phyloP scores from a whole-genome alignment of 768 basidiomycete genomes.

The Macrocybe gigantea region DNA sequence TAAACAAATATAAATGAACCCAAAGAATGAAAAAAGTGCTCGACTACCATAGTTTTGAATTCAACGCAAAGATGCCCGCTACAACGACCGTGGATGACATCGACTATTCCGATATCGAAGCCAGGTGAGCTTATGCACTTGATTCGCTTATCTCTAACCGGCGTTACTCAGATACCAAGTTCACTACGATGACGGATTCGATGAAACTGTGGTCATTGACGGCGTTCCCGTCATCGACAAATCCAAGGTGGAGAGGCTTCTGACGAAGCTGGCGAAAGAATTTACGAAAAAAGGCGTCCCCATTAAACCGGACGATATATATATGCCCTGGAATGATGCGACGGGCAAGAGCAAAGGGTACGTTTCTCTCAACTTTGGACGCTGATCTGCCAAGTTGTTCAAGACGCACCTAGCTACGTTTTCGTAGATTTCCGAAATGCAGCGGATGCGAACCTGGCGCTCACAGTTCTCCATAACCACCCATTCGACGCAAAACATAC shows the following conservation, averaged over 20 bases:
- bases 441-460: constrained; percentile 66
- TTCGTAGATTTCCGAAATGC: constrained; percentile 75
- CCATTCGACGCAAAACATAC: constrained; percentile 86
- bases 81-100: constrained; percentile 54
- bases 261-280: constrained; percentile 77
- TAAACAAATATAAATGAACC: too few species aligned
- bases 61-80: constrained; percentile 33
- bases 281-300: constrained; percentile 77
- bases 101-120: constrained; percentile 86
- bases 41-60: too few species aligned
- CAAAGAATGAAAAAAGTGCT: too few species aligned
- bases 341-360: constrained; percentile 91
- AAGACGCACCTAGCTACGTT: constrained; percentile 49
- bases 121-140: constrained; percentile 47
- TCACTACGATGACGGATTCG: constrained; percentile 79
- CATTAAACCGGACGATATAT: constrained; percentile 73
- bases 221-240: constrained; percentile 88
- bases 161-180: constrained; percentile 66
- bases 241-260: constrained; percentile 74
- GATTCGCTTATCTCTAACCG: constrained; percentile 2
- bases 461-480: constrained; percentile 65
- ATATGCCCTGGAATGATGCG: constrained; percentile 82
- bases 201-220: constrained; percentile 90
- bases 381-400: not conserved
- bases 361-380: constrained; percentile 11